Evolutionary conservation across 164 flowering plant genomes (phyloP), one percentile per base, ranked within the genome.

Genomic region (Berberis thunbergii): DNA sequence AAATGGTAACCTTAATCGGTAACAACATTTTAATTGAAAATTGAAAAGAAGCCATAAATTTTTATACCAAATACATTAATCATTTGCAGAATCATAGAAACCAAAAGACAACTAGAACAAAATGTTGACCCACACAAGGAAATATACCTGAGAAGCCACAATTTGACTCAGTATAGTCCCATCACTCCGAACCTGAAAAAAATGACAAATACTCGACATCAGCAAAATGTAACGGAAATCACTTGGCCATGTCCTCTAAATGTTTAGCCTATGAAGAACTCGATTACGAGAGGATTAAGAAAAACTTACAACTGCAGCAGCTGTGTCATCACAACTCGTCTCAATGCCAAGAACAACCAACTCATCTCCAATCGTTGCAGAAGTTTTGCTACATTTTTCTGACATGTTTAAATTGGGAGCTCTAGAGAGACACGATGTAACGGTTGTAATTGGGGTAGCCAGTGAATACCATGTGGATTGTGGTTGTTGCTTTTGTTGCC

Each of bases 251-350:
- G 26, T 26, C 26, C 26, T 26, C 26, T 26, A 26, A 26, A 26
- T 26, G 26, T 26, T 26, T 26, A 26, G 26, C 26, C 26, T 26
- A 26, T 26, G 26, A 26, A 26, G 26, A 26, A 26, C 26, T 26
- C 26, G 0, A 26, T 26, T 26, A 26, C 0, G 26, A 26, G 26
- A 26, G 26, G 26, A 26, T 26, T 26, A 3, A 50, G 39, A 46
- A 70, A 45, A 59, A 63, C 82, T 71, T 72, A 86, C 94, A 61
- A 93, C 82, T 45, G 98, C 95, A 2, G 97, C 98, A 3, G 97
- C 97, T 8, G 98, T 93, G 74, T 93, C 97, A 54, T 93, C 98
- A 54, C 97, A 93, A 69, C 98, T 93, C 11, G 98, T 93, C 70
- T 93, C 98, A 43, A 93, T 90, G 38, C 98, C 97, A 7, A 93